Evolutionary conservation across 805 yeast genomes (phyloP).

Genomic region (Ogataea corticis): DNA sequence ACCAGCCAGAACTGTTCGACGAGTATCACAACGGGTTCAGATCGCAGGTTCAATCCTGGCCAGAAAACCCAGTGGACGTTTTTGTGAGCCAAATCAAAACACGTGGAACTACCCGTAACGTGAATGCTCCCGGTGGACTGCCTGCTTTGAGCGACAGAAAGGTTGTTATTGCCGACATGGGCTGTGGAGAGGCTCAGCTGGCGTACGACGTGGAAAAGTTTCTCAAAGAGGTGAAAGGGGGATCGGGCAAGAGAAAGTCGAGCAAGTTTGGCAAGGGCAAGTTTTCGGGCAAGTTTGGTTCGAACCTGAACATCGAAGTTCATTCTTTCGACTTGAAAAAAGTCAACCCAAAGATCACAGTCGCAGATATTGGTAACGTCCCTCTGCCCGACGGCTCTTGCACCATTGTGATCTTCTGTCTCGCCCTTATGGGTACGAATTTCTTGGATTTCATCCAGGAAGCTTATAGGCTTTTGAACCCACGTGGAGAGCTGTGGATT

Average conservation of each 20-base stretch:
- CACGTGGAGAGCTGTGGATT: conserved; percentile 95
- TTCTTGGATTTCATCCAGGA: conserved; percentile 89
- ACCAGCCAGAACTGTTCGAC: conserved; percentile 86
- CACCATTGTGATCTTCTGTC: conserved; percentile 86
- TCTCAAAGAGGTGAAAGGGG: conserved; percentile 38
- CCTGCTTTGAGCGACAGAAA: conserved; percentile 66
- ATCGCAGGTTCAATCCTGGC: conserved; percentile 96
- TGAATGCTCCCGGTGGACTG: conserved; percentile 94
- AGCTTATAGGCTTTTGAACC: conserved; percentile 82
- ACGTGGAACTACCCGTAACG: conserved; percentile 56
- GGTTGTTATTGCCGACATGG: conserved; percentile 95
- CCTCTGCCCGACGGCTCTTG: conserved; percentile 81
- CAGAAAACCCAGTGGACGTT: conserved; percentile 96
- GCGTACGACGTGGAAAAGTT: conserved; percentile 63
- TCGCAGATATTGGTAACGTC: conserved; percentile 92
- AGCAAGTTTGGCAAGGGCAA: conserved; percentile 21
- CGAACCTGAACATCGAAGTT: conserved; percentile 56
- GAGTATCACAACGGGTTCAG: conserved; percentile 96
- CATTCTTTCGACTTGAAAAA: conserved; percentile 91
- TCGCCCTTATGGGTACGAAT: conserved; percentile 97
- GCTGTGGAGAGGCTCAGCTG: conserved; percentile 96
- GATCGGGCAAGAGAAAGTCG: conserved; percentile 8
- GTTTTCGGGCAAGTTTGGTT: conserved; percentile 20
- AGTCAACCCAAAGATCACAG: conserved; percentile 87
- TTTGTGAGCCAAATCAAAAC: conserved; percentile 70